phyloP scores from a whole-genome alignment of 1,284 basidiomycete species.

The Trametes polyzona region DNA sequence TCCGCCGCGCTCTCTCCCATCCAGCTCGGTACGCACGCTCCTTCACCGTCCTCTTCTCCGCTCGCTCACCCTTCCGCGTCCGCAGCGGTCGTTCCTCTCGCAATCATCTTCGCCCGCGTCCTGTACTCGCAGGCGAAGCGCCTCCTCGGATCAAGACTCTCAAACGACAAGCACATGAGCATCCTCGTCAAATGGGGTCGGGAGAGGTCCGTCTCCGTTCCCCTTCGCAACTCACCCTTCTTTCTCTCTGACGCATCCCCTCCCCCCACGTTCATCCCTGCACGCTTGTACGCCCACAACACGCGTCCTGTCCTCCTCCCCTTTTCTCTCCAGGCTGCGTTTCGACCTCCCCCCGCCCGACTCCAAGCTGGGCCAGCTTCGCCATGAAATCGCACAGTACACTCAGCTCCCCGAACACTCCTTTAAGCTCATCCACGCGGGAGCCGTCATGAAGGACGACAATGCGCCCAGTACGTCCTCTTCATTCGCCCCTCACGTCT shows the following conservation, averaged over 20 bases:
- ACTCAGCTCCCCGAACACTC: conserved; percentile 61
- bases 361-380: conserved; percentile 57
- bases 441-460: conserved; percentile 82
- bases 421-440: conserved; percentile 82
- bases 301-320: not conserved
- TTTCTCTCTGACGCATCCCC: conserved; percentile 15
- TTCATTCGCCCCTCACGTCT: conserved; percentile 7
- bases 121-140: conserved; percentile 34
- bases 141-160: conserved; percentile 27
- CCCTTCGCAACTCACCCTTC: conserved; percentile 13
- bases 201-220: conserved; percentile 47
- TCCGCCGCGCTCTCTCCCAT: conserved; percentile 32
- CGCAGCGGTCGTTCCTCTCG: conserved; percentile 31
- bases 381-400: conserved; percentile 61
- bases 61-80: conserved; percentile 7
- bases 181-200: conserved; percentile 68
- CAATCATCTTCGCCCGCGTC: conserved; percentile 39
- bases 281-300: not conserved
- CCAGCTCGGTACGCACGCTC: conserved; percentile 31
- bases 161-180: conserved; percentile 41
- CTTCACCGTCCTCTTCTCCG: not conserved
- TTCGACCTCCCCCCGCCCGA: conserved; percentile 60
- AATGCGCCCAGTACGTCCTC: conserved; percentile 58
- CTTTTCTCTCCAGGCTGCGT: conserved; percentile 44
- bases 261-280: conserved; percentile 1